These are phyloP conservation scores for Suillus variegatus DNA, from an alignment of 768 basidiomycete genomes.

Conservation along the genomic window DNA sequence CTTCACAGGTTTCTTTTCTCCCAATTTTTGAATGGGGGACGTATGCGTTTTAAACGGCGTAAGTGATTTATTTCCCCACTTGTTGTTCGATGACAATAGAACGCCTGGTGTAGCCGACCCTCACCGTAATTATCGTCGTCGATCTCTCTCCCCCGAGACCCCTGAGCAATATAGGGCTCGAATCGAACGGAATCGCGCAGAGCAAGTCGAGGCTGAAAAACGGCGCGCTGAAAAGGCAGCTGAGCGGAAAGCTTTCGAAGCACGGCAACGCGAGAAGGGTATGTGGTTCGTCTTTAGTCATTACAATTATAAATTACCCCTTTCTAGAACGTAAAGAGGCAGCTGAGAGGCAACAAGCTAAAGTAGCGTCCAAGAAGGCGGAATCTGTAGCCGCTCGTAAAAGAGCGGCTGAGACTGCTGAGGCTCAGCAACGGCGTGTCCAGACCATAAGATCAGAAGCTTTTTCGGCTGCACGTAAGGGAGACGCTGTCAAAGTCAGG, in stretches of 20 bases:
- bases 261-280: constrained; percentile 55
- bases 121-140: constrained; percentile 21
- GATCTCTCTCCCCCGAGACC: constrained; percentile 39
- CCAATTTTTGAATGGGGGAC: constrained; percentile 40
- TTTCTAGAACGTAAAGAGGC: constrained; percentile 54
- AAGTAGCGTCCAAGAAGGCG: constrained; percentile 55
- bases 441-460: constrained; percentile 61
- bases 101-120: constrained; percentile 19
- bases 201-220: constrained; percentile 54
- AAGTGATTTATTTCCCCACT: constrained; percentile 17
- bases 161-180: constrained; percentile 55
- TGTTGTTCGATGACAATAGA: constrained; percentile 7
- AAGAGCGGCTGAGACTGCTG: constrained; percentile 49
- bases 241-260: constrained; percentile 45
- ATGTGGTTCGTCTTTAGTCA: constrained; percentile 14
- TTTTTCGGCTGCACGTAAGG: constrained; percentile 65
- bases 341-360: constrained; percentile 58
- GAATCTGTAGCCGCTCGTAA: constrained; percentile 49
- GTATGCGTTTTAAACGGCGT: constrained; percentile 30
- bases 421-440: constrained; percentile 45
- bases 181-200: constrained; percentile 49
- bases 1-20: constrained; percentile 50
- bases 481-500: constrained; percentile 55
- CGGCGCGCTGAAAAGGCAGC: constrained; percentile 53
- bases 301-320: constrained; percentile 11